Evolutionary conservation across 768 basidiomycete genomes (phyloP).

Genomic region (Tylopilus vinaceipallidus): DNA sequence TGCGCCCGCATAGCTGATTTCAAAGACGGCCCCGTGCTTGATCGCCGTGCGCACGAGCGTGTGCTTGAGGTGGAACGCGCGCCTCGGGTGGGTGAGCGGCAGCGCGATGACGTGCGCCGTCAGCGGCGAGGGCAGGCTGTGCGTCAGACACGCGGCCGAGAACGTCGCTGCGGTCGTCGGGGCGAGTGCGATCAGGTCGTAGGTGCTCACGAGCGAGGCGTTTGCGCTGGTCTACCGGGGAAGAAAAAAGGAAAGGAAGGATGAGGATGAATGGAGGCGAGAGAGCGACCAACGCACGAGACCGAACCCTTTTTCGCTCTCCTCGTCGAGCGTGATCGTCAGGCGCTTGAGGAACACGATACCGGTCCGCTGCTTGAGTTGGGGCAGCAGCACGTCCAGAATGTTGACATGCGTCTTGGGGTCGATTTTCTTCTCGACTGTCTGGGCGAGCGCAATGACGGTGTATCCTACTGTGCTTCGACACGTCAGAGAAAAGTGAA

Average conservation of each 20-base stretch:
- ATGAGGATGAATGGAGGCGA: no score
- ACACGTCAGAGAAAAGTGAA: slow-evolving; percentile 2
- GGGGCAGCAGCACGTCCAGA: slow-evolving; percentile 56
- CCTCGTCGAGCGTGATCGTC: slow-evolving; percentile 78
- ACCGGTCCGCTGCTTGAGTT: slow-evolving; percentile 55
- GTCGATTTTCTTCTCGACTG: slow-evolving; percentile 68
- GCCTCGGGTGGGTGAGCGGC: slow-evolving; percentile 73
- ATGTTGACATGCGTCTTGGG: slow-evolving; percentile 66
- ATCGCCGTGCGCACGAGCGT: slow-evolving; percentile 79
- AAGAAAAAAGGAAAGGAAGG: no score
- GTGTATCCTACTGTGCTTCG: slow-evolving; percentile 75
- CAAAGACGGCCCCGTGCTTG: slow-evolving; percentile 81
- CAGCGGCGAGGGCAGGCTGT: slow-evolving; percentile 69
- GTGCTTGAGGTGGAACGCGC: slow-evolving; percentile 81
- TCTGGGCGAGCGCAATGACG: slow-evolving; percentile 75
- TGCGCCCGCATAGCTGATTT: slow-evolving; percentile 75
- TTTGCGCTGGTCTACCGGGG: slow-evolving; percentile 65
- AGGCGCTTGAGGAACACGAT: slow-evolving; percentile 71
- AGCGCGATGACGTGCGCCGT: slow-evolving; percentile 81
- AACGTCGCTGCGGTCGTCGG: slow-evolving; percentile 75
- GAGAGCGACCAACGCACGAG: slow-evolving; percentile 53
- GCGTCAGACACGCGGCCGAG: slow-evolving; percentile 76
- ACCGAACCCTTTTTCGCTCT: slow-evolving; percentile 84
- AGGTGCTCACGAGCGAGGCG: slow-evolving; percentile 53
- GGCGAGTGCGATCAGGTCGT: slow-evolving; percentile 74